phyloP scores from a whole-genome alignment of 306 rosid species.

The Vicia villosa region DNA sequence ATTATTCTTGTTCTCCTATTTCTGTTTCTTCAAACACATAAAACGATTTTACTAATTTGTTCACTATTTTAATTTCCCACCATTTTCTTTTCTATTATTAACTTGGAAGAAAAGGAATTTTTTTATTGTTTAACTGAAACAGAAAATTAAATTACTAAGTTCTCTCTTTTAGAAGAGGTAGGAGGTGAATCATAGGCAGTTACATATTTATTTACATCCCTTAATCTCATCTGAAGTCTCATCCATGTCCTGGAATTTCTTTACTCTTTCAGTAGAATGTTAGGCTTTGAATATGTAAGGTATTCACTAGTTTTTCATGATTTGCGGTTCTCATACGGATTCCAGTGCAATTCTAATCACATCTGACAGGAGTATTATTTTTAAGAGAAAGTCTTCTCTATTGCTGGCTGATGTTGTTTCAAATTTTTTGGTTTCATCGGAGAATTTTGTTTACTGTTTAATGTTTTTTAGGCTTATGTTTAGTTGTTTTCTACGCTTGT shows the following conservation, averaged over 20 bases:
- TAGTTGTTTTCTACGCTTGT: conserved; percentile 6
- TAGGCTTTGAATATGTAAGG: conserved; percentile 11
- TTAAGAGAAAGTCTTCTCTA: background rate
- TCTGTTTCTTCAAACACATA: conserved; percentile 16
- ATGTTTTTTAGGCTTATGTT: conserved; percentile 26
- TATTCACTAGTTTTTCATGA: background rate
- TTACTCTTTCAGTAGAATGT: conserved; percentile 8
- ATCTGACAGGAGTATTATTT: background rate
- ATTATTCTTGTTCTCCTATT: conserved; percentile 36
- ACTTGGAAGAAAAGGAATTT: background rate
- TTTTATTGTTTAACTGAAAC: background rate
- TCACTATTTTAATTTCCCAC: background rate
- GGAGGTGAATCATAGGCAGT: background rate
- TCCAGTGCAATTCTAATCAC: conserved; percentile 21
- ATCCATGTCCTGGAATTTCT: background rate
- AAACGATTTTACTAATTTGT: conserved; percentile 1
- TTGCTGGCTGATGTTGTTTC: background rate
- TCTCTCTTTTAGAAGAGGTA: conserved; percentile 10
- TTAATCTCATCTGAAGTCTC: background rate
- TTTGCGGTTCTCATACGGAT: background rate
- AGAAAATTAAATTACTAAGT: background rate
- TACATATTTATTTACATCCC: conserved; percentile 12
- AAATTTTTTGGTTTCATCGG: conserved; percentile 11
- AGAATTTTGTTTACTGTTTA: background rate
- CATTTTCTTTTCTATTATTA: conserved; percentile 5